A percentile compares a stretch with the other conserved stretches of the same genome.
Evolutionary conservation across 495 filamentous ascomycete genomes (phyloP).

Genomic region (Penicillium paradoxum): DNA sequence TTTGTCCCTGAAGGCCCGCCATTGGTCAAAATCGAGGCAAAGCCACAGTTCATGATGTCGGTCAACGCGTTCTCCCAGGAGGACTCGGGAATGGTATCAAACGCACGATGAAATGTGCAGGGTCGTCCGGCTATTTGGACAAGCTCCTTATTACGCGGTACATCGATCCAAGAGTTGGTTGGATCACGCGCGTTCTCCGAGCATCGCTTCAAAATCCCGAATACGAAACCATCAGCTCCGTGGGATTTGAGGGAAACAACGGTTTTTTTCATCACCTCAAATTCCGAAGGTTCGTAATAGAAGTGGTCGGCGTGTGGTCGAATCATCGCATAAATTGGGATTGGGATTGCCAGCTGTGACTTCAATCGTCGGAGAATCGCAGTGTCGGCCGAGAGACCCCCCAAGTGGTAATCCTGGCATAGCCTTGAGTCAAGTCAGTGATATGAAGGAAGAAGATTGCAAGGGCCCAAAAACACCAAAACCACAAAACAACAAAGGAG

Average conservation of each 20-base stretch:
- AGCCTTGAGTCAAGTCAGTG: constrained; percentile 13
- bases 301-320: constrained; percentile 41
- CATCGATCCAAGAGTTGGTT: constrained; percentile 26
- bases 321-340: constrained; percentile 50
- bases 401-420: constrained; percentile 31
- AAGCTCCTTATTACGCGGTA: constrained; percentile 31
- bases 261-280: constrained; percentile 36
- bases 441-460: background rate
- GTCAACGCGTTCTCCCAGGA: constrained; percentile 25
- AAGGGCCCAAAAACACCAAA: background rate
- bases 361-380: constrained; percentile 16
- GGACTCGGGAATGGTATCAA: constrained; percentile 37
- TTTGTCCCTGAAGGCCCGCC: constrained; percentile 32
- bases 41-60: constrained; percentile 38
- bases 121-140: constrained; percentile 37
- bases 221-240: constrained; percentile 48
- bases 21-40: constrained; percentile 43
- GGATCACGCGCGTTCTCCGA: background rate
- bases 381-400: constrained; percentile 21
- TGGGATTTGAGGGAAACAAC: constrained; percentile 26
- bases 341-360: constrained; percentile 32
- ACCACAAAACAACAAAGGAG: too few relatives aligned
- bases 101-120: constrained; percentile 53
- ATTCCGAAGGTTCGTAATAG: constrained; percentile 33
- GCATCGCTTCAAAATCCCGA: constrained; percentile 35